These are phyloP conservation scores for Eutrema heterophyllum DNA, from an alignment of 345 rosid genomes.

Conservation along the genomic window DNA sequence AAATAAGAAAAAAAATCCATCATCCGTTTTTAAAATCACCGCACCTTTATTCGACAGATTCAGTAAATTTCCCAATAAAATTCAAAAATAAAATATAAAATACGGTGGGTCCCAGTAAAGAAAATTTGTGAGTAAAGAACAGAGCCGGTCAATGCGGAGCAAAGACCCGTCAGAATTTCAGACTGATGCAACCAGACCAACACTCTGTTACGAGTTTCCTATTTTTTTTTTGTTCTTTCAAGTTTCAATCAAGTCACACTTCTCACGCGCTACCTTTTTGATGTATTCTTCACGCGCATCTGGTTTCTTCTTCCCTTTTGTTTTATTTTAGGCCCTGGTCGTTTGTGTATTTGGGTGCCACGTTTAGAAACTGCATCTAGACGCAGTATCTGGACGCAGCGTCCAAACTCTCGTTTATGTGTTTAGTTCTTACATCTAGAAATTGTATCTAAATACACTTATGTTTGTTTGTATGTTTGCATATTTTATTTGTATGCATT, in stretches of 20 bases:
- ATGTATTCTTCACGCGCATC: not conserved
- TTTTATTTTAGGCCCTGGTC: no score
- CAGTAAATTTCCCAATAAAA: not conserved
- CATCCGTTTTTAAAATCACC: no score
- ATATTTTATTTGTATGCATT: no score
- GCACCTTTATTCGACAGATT: not conserved
- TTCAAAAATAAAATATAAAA: not conserved
- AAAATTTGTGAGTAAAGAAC: conserved; percentile 19
- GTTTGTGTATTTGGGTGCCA: no score
- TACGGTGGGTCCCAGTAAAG: conserved; percentile 28
- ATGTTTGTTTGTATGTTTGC: no score
- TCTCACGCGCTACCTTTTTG: conserved; percentile 2
- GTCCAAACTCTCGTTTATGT: no score
- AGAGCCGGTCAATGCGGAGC: conserved; percentile 78
- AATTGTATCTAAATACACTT: no score
- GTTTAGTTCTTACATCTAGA: no score
- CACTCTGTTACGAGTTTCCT: not conserved
- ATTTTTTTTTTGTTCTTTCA: not conserved
- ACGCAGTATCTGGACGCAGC: no score
- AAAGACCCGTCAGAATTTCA: conserved; percentile 28
- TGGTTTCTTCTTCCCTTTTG: not conserved
- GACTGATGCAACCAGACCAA: conserved; percentile 31
- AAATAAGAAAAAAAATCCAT: no score
- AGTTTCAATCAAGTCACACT: not conserved
- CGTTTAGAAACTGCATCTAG: no score